Percentiles rank a stretch among this genome's conserved stretches.
phyloP scores from a whole-genome alignment of 2,329 filamentous ascomycete species.

The Hysterium pulicare region DNA sequence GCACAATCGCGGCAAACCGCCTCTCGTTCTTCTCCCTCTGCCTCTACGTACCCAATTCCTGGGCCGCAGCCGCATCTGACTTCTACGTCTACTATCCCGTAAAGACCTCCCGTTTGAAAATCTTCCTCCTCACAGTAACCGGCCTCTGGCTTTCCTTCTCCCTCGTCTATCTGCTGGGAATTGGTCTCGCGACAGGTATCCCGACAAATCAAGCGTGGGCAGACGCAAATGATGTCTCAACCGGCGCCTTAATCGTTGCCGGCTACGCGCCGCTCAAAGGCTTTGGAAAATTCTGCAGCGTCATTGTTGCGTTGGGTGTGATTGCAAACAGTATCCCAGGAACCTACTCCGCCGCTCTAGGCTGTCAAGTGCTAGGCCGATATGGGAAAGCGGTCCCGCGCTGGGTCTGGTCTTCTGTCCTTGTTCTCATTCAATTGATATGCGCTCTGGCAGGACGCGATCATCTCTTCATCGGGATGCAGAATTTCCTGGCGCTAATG shows the following conservation, averaged over 20 bases:
- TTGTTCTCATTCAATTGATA: slow-evolving; percentile 57
- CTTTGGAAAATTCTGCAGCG: slow-evolving; percentile 62
- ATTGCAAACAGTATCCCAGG: slow-evolving; percentile 61
- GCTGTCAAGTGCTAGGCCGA: slow-evolving; percentile 60
- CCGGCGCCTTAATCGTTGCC: slow-evolving; percentile 59
- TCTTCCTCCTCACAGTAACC: slow-evolving; percentile 54
- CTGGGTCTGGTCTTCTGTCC: slow-evolving; percentile 57
- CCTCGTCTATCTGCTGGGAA: slow-evolving; percentile 58
- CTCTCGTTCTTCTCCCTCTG: slow-evolving; percentile 68
- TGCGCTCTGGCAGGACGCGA: slow-evolving; percentile 59
- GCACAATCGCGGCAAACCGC: slow-evolving; percentile 52
- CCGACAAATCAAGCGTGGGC: slow-evolving; percentile 50
- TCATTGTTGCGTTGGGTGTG: slow-evolving; percentile 58
- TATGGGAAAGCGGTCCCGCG: slow-evolving; percentile 55
- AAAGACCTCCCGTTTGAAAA: slow-evolving; percentile 46
- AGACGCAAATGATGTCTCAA: slow-evolving; percentile 53
- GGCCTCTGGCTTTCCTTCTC: slow-evolving; percentile 56
- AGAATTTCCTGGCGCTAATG: slow-evolving; percentile 41
- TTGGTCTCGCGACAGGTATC: slow-evolving; percentile 60
- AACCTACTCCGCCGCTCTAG: slow-evolving; percentile 56
- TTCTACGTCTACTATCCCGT: slow-evolving; percentile 63
- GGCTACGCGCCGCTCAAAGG: slow-evolving; percentile 53
- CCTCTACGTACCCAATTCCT: slow-evolving; percentile 59
- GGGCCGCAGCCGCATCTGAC: slow-evolving; percentile 58
- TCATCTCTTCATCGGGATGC: slow-evolving; percentile 58